These are phyloP conservation scores for Ceratocystiopsis minuta DNA, from an alignment of 2,329 filamentous ascomycete genomes.

Conservation along the genomic window DNA sequence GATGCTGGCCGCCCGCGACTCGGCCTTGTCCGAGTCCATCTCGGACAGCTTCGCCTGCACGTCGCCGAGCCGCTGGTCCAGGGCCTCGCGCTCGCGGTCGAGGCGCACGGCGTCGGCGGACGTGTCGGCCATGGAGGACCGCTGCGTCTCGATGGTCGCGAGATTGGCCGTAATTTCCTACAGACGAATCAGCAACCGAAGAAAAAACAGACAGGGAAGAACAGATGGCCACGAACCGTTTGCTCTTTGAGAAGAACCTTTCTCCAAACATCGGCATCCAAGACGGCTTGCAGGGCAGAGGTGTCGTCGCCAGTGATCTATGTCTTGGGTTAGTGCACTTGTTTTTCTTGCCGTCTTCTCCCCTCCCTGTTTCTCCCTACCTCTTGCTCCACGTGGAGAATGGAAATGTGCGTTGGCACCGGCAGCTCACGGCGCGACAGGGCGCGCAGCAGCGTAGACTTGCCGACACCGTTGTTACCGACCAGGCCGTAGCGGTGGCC, in stretches of 20 bases:
- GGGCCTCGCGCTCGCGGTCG: constrained; percentile 72
- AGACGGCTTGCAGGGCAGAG: constrained; percentile 77
- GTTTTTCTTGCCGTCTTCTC: no score
- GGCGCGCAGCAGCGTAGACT: constrained; percentile 84
- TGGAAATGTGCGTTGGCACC: constrained; percentile 93
- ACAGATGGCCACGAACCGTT: constrained; percentile 34
- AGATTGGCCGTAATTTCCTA: constrained; percentile 64
- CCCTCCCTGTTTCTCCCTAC: constrained; percentile 23
- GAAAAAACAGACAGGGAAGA: not conserved
- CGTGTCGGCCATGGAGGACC: constrained; percentile 71
- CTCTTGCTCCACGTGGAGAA: constrained; percentile 97
- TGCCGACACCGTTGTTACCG: constrained; percentile 97
- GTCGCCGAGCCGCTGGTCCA: constrained; percentile 80
- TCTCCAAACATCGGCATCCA: constrained; percentile 96
- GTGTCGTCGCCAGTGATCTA: constrained; percentile 86
- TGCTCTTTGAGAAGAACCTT: constrained; percentile 88
- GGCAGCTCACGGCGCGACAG: constrained; percentile 83
- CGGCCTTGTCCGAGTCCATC: constrained; percentile 98
- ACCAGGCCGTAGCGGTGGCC: constrained; percentile 91
- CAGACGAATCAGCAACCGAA: no score
- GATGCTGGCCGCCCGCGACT: constrained; percentile 87
- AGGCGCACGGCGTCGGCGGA: constrained; percentile 73
- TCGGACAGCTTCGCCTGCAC: constrained; percentile 83
- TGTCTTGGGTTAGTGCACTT: no score
- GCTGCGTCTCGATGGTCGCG: constrained; percentile 56